Percentiles rank a stretch among this genome's conserved stretches.
Evolutionary conservation across 768 basidiomycete species (phyloP).

Genomic region (Lentinula lateritia): DNA sequence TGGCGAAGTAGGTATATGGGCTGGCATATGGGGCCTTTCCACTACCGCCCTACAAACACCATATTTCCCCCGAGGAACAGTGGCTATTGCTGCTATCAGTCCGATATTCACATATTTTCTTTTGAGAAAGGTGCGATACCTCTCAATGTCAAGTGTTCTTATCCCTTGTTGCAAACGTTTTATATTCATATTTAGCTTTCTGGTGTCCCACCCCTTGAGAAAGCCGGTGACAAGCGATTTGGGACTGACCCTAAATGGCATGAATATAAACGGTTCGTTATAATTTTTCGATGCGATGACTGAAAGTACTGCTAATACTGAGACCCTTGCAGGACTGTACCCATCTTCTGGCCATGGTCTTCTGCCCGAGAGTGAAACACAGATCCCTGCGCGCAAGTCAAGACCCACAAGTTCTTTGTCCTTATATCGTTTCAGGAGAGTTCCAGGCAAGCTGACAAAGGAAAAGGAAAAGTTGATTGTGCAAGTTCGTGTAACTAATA

Average conservation of each 20-base stretch:
- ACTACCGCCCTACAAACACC: conserved; percentile 39
- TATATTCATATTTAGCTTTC: conserved; percentile 36
- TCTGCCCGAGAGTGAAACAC: conserved; percentile 6
- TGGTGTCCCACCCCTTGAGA: conserved; percentile 69
- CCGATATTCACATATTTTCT: conserved; percentile 63
- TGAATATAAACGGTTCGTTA: conserved; percentile 49
- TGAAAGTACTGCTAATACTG: background rate
- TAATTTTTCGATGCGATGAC: background rate
- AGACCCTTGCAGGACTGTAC: conserved; percentile 26
- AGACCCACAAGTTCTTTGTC: too few species aligned
- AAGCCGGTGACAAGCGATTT: conserved; percentile 48
- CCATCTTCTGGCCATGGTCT: conserved; percentile 44
- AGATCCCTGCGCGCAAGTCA: too few species aligned
- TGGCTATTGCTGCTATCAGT: conserved; percentile 45
- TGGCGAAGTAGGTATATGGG: conserved; percentile 68
- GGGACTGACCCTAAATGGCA: conserved; percentile 49
- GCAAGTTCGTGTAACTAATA: background rate
- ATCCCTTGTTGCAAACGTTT: background rate
- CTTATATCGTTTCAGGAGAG: too few species aligned
- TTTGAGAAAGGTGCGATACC: conserved; percentile 39
- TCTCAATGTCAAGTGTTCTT: background rate
- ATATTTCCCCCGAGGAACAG: conserved; percentile 37
- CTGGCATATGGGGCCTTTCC: conserved; percentile 58
- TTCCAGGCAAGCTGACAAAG: background rate
- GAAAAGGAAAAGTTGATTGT: background rate